These are phyloP conservation scores for Megacollybia platyphylla DNA, from an alignment of 1,284 basidiomycete genomes.

Conservation along the genomic window DNA sequence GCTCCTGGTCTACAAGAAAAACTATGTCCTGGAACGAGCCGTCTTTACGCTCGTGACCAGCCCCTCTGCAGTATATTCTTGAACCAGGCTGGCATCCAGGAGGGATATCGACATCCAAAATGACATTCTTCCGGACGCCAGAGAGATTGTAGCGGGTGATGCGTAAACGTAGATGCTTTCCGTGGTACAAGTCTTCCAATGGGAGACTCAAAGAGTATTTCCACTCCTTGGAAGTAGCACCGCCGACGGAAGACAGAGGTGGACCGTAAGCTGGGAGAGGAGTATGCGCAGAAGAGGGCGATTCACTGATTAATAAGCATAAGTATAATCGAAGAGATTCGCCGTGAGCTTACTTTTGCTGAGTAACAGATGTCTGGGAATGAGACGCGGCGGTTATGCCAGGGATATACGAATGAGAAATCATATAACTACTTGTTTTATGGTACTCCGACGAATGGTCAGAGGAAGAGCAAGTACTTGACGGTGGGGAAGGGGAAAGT, in stretches of 20 bases:
- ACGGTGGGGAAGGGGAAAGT: neutral
- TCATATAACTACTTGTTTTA: too few species aligned
- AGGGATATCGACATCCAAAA: constrained; percentile 64
- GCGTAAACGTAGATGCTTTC: constrained; percentile 28
- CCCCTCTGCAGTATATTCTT: constrained; percentile 61
- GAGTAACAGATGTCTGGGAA: too few species aligned
- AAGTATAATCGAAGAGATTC: too few species aligned
- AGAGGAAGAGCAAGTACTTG: neutral
- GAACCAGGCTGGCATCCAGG: constrained; percentile 67
- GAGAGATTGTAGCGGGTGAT: constrained; percentile 58
- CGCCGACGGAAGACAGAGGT: constrained; percentile 3
- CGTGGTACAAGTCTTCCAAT: constrained; percentile 79
- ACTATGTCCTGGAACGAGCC: constrained; percentile 66
- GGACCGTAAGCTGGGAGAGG: constrained; percentile 2
- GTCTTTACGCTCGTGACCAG: constrained; percentile 66
- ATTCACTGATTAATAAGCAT: too few species aligned
- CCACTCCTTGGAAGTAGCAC: constrained; percentile 30
- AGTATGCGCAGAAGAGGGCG: neutral
- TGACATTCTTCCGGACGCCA: constrained; percentile 57
- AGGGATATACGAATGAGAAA: too few species aligned
- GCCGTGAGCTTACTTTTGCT: too few species aligned
- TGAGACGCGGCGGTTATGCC: too few species aligned
- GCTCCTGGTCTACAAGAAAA: constrained; percentile 69
- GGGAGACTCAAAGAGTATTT: constrained; percentile 62
- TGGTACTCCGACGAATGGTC: neutral